Evolutionary conservation across 192 early-diverging fungal species (phyloP).

Genomic region (Podila epigama): DNA sequence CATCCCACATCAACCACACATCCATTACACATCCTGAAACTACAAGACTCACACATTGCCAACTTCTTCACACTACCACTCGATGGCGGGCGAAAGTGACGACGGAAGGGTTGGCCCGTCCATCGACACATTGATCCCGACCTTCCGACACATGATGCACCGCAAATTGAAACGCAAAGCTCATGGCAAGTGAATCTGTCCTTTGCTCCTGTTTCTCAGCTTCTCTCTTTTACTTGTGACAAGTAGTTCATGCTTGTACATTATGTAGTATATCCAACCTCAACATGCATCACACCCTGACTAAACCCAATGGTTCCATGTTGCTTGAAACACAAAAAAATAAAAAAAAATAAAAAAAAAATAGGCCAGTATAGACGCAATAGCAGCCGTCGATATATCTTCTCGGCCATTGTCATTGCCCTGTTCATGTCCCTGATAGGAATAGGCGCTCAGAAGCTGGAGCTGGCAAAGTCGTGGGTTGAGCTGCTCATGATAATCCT

Average conservation of each 20-base stretch:
- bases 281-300: neutral
- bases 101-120: neutral
- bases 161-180: conserved; percentile 34
- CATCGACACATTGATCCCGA: conserved; percentile 27
- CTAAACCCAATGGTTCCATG: neutral
- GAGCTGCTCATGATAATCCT: conserved; percentile 23
- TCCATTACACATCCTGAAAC: neutral
- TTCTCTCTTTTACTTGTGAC: too few relatives aligned
- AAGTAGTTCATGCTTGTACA: too few relatives aligned
- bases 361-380: conserved; percentile 32
- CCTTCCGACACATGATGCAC: conserved; percentile 44
- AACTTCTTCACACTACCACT: neutral
- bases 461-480: conserved; percentile 30
- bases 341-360: neutral
- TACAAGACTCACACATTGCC: neutral
- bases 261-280: neutral
- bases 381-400: conserved; percentile 34
- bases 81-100: neutral
- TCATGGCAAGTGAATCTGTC: conserved; percentile 35
- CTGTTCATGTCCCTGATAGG: conserved; percentile 40
- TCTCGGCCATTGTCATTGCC: conserved; percentile 25
- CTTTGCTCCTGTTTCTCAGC: too few relatives aligned
- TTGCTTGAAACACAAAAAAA: neutral
- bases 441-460: conserved; percentile 38
- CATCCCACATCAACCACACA: neutral